These are phyloP conservation scores for Penicillium atrosanguineum DNA, from an alignment of 495 filamentous ascomycete species.

Conservation along the genomic window DNA sequence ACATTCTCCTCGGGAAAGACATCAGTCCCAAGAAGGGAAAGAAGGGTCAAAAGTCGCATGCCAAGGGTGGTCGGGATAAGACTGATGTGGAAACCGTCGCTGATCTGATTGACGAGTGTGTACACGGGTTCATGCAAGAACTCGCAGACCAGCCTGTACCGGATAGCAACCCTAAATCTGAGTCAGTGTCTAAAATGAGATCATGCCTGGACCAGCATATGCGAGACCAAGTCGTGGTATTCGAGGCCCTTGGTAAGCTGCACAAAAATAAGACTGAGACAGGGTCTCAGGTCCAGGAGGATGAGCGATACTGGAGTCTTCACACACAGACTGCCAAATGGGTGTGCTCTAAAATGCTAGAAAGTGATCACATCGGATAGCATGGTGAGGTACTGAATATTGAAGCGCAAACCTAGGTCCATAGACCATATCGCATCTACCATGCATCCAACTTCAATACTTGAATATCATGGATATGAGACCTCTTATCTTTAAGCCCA, in stretches of 20 bases:
- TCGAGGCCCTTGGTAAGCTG: constrained; percentile 62
- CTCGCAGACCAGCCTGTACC: constrained; percentile 30
- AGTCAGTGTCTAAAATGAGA: neutral
- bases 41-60: constrained; percentile 3
- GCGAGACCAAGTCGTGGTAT: constrained; percentile 79
- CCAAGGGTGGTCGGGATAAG: constrained; percentile 1
- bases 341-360: constrained; percentile 54
- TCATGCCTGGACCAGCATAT: constrained; percentile 65
- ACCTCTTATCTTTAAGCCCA: neutral
- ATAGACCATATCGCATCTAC: too few species aligned
- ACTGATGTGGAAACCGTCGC: constrained; percentile 7
- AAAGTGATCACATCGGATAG: neutral
- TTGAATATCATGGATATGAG: neutral
- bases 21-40: constrained; percentile 1
- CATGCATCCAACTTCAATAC: neutral
- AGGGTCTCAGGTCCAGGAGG: constrained; percentile 30
- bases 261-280: constrained; percentile 16
- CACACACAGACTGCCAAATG: constrained; percentile 76
- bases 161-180: neutral
- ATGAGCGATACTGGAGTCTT: constrained; percentile 52
- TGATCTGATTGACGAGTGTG: constrained; percentile 45
- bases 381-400: neutral
- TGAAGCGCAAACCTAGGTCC: neutral
- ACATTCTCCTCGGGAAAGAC: constrained; percentile 45
- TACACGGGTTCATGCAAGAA: constrained; percentile 58